These are phyloP conservation scores for Candida ulmi DNA, from an alignment of 805 yeast species.

Conservation along the genomic window DNA sequence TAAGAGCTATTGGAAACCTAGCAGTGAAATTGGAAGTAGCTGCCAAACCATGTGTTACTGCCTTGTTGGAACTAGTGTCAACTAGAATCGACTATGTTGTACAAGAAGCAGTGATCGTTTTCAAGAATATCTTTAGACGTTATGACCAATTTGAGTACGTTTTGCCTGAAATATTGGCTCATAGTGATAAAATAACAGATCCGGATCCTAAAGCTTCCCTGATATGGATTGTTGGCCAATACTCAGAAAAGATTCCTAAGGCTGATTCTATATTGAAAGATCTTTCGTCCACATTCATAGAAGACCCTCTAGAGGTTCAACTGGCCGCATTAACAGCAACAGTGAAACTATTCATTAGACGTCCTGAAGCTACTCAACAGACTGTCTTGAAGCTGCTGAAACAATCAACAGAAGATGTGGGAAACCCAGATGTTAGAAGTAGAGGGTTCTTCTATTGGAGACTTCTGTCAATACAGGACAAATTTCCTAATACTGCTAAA, in stretches of 20 bases:
- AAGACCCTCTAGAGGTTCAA: conserved; percentile 72
- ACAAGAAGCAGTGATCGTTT: conserved; percentile 74
- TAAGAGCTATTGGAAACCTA: conserved; percentile 83
- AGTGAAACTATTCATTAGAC: conserved; percentile 58
- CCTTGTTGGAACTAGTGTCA: conserved; percentile 51
- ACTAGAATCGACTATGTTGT: conserved; percentile 68
- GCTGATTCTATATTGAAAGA: conserved; percentile 36
- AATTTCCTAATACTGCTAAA: conserved; percentile 34
- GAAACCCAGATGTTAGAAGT: conserved; percentile 83
- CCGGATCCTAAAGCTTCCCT: conserved; percentile 74
- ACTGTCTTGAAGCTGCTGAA: conserved; percentile 56
- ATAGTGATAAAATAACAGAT: conserved; percentile 55
- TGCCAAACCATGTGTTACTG: conserved; percentile 58
- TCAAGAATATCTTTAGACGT: conserved; percentile 69
- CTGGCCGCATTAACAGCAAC: conserved; percentile 67
- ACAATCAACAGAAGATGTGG: conserved; percentile 65
- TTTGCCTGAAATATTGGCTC: conserved; percentile 34
- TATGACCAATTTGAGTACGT: conserved; percentile 57
- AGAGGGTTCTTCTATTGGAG: conserved; percentile 87
- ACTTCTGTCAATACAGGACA: conserved; percentile 48
- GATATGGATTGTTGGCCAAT: conserved; percentile 82
- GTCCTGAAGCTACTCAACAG: conserved; percentile 48
- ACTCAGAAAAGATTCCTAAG: conserved; percentile 42
- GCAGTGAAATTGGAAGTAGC: conserved; percentile 69
- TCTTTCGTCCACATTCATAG: conserved; percentile 42